Base-by-base conservation (phyloP, 176 grass and related monocot genomes). In the Oryza punctata region DNA sequence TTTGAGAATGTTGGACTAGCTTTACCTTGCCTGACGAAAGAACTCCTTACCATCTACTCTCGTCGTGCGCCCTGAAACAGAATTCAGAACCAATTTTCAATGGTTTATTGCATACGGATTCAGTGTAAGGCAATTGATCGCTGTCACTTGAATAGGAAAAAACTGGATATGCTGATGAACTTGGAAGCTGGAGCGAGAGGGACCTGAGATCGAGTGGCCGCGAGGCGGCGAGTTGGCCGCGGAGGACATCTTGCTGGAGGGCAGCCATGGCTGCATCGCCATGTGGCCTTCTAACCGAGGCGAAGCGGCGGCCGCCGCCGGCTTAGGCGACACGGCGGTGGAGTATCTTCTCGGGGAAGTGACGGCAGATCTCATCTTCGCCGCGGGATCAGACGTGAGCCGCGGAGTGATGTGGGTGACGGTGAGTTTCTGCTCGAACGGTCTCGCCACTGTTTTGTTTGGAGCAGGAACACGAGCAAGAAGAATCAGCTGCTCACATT, bases 41-140 rank as follows among this genome's bases (percentile, higher is more conserved):
- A 99, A 99, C 88, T 99, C 93, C 72, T 99, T 96, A 16, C 96
- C 93, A 87, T 96, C 96, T 28, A 99, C 88, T 76, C 89, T 81
- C 24, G 91, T 87, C 26, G 77, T 69, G 43, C 83, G 73, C 69
- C 93, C 96, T 99, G 80, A 52, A 75, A 64, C 73, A 60, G 54
- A 81, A 64, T 57, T 45, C 41, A 18, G 19, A 41, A 61, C 10
- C 13, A 54, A 23, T 50, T 50, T 16, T 41, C 32, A 6, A 10
- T 26, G 27, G 27, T 19, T 33, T 9, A 23, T 61, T 37, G 23
- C 38, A 33, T 12, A 4, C 10, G 28, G 4, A 60, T 23, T 60
- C 57, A 61, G 9, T 61, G 7, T 2, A 61, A 61, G 57, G 21
- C 57, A 61, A 61, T 10, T 61, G 57, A 24, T 61, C 21, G n/a